Conservation (phyloP, 2,329 filamentous ascomycete genomes). For the Cercospora sojina region DNA sequence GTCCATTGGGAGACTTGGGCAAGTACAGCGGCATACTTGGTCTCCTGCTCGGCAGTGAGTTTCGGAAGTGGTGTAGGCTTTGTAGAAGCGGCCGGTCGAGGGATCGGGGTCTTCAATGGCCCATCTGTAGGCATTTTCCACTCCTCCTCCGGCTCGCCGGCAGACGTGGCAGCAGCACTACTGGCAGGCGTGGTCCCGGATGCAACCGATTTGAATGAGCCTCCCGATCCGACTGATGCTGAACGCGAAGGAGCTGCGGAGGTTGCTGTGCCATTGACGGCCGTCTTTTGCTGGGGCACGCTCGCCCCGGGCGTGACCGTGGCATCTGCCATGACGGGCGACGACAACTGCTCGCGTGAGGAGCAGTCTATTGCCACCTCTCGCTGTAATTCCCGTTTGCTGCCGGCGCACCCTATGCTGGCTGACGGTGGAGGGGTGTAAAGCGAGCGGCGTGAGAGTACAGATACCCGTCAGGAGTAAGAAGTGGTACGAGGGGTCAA, state of each 20-base stretch:
- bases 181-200: conserved; percentile 26
- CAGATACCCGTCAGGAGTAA: background rate
- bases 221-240: conserved; percentile 29
- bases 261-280: conserved; percentile 7
- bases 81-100: conserved; percentile 47
- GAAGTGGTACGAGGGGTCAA: background rate
- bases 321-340: conserved; percentile 9
- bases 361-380: conserved; percentile 1
- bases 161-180: conserved; percentile 26
- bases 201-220: conserved; percentile 31
- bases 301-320: conserved; percentile 3
- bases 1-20: conserved; percentile 69
- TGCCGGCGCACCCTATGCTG: conserved; percentile 3
- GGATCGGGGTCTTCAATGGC: conserved; percentile 37
- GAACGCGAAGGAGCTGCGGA: conserved; percentile 22
- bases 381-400: background rate
- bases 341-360: background rate
- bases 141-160: conserved; percentile 27
- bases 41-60: conserved; percentile 73
- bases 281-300: conserved; percentile 6
- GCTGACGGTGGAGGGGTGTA: too few species aligned
- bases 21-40: conserved; percentile 79
- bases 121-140: conserved; percentile 33
- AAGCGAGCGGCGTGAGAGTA: background rate
- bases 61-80: conserved; percentile 56